Percentiles rank a stretch among this genome's conserved stretches.
phyloP scores from a whole-genome alignment of 139 green algal genomes.

The Chlorella sp. region DNA sequence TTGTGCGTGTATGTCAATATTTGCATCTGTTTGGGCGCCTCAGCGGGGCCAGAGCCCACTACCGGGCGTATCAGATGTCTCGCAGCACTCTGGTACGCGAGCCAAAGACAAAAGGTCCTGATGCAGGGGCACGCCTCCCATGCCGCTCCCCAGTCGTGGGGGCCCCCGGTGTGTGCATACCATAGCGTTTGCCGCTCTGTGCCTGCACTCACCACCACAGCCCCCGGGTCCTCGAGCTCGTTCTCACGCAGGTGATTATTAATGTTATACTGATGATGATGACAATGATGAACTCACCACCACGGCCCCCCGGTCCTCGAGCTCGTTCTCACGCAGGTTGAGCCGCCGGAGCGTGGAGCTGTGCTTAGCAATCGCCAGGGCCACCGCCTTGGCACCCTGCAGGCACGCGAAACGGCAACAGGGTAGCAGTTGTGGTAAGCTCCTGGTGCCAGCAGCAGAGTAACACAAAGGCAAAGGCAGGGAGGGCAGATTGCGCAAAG shows the following conservation, averaged over 20 bases:
- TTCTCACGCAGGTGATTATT: slow-evolving; percentile 87
- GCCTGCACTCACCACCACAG: slow-evolving; percentile 20
- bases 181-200: too few relatives aligned
- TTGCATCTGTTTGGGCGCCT: too few relatives aligned
- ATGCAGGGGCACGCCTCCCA: too few relatives aligned
- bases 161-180: too few relatives aligned
- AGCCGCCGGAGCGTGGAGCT: slow-evolving; percentile 48
- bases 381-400: slow-evolving; percentile 37
- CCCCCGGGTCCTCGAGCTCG: slow-evolving; percentile 77
- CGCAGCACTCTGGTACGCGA: too few relatives aligned
- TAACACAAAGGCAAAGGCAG: neutral
- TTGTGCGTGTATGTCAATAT: too few relatives aligned
- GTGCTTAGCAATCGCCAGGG: slow-evolving; percentile 40
- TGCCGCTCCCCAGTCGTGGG: too few relatives aligned
- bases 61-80: too few relatives aligned
- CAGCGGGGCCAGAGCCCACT: too few relatives aligned
- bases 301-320: slow-evolving; percentile 69
- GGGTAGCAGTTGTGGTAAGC: neutral
- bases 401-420: neutral
- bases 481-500: neutral
- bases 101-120: too few relatives aligned
- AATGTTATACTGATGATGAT: too few relatives aligned
- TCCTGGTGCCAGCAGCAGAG: neutral
- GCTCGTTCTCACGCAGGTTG: slow-evolving; percentile 84
- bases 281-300: too few relatives aligned